Base-by-base conservation (phyloP, 192 early-diverging fungal species). In the Chytriomyces sp. region DNA sequence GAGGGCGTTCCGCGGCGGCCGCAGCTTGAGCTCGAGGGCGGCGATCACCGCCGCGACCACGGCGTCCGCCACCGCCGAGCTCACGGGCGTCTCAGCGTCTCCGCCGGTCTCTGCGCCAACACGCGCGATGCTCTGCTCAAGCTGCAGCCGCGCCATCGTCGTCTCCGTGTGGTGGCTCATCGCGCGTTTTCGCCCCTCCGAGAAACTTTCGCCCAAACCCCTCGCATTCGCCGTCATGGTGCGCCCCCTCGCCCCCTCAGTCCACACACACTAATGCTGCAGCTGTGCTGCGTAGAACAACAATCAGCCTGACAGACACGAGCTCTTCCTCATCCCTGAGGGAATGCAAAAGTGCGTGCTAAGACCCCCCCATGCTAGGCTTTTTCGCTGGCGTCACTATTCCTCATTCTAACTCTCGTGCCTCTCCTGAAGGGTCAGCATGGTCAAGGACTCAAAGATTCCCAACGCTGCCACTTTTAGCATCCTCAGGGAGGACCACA, bases 401-500 rank as follows among this genome's bases (percentile, higher is more conserved):
- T n/a, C 44, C 14, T 1, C 44, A 49, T n/a, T 1, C 44, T 49
- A 22, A 49, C 14, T 3, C 14, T 3, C 3, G 3, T 49, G 17
- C 22, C 2, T 14, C n/a, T 38, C 8, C 38, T 3, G 39, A 74
- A 93, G 90, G 76, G 90, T 96, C 63, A 85, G 85, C 12, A 92
- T 95, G 75, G 80, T 84, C 25, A 89, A 88, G 66, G 96, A 98
- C 76, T 87, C 93, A 38, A 94, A 94, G 77, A 90, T 98, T 78
- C 91, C 93, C 19, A 98, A 99, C 75, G 94, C 94, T 49, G 90
- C 93, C 3, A 94, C 91, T 14, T 95, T 98, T 78, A 89, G 86
- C 49, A 89, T 99, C 44, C 86, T 94, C 49, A 91, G 91, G 75
- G 98, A 99, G 77, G 98, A 99, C 82, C 98, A 99, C 75, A 99